Percentiles rank a stretch among this genome's conserved stretches.
These are phyloP conservation scores for Bifiguratus adelaidae DNA, from an alignment of 192 early-diverging fungal species.

Conservation along the genomic window DNA sequence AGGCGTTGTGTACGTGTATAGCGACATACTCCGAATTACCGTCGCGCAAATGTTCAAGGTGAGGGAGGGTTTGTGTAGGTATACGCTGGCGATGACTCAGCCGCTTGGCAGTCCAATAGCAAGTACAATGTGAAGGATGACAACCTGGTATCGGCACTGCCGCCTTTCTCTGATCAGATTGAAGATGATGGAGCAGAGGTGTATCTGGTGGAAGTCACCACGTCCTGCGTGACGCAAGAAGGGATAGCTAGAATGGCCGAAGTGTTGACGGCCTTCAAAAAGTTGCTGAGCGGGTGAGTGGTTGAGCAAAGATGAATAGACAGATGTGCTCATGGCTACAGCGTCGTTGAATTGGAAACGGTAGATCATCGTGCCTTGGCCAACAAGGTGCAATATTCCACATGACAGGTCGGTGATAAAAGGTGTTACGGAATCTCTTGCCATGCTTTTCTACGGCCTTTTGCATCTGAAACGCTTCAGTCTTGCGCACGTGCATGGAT, in stretches of 20 bases:
- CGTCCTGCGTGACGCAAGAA: conserved; percentile 39
- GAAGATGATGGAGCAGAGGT: conserved; percentile 8
- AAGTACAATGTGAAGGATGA: neutral
- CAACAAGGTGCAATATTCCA: conserved; percentile 21
- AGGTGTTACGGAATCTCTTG: neutral
- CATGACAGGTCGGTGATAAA: neutral
- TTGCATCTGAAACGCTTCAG: neutral
- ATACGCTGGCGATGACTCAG: no score
- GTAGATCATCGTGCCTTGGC: conserved; percentile 22
- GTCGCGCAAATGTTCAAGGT: conserved; percentile 50
- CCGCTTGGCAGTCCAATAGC: no score
- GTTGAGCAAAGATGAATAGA: neutral
- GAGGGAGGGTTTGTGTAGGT: neutral
- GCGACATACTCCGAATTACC: conserved; percentile 36
- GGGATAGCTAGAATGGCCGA: conserved; percentile 35
- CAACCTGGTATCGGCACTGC: neutral
- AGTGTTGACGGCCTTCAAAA: conserved; percentile 34
- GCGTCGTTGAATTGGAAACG: conserved; percentile 21
- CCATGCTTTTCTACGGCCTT: neutral
- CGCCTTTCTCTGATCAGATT: neutral
- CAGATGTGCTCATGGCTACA: neutral
- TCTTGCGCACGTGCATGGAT: neutral
- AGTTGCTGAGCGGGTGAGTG: conserved; percentile 21
- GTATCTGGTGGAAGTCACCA: conserved; percentile 53
- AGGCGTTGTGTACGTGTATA: conserved; percentile 52